A percentile compares a stretch with the other conserved stretches of the same genome.
phyloP scores from a whole-genome alignment of 805 yeast genomes.

The Wickerhamomyces bisporus region DNA sequence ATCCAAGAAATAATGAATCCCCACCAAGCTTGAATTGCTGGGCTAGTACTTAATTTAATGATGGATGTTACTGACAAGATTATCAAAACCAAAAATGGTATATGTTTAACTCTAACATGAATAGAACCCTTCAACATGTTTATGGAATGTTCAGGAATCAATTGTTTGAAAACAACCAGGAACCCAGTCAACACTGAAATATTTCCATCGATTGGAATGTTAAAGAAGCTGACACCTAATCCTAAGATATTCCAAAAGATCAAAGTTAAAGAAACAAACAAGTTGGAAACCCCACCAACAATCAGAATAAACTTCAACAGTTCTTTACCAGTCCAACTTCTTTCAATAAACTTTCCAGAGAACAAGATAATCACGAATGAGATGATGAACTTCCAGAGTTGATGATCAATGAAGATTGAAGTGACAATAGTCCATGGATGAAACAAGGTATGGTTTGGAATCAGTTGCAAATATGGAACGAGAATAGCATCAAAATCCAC shows the following conservation, averaged over 20 bases:
- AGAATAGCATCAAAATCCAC: conserved; percentile 36
- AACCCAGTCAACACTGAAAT: conserved; percentile 53
- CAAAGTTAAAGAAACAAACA: conserved; percentile 27
- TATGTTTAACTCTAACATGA: conserved; percentile 54
- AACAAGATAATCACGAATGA: conserved; percentile 46
- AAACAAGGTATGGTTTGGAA: conserved; percentile 49
- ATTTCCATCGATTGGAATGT: conserved; percentile 47
- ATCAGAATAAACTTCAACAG: conserved; percentile 41
- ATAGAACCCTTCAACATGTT: conserved; percentile 40
- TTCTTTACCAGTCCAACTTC: conserved; percentile 57
- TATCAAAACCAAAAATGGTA: conserved; percentile 45
- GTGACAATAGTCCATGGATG: conserved; percentile 64
- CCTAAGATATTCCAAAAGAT: conserved; percentile 22
- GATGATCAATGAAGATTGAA: conserved; percentile 60
- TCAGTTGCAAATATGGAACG: conserved; percentile 57
- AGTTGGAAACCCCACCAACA: conserved; percentile 50
- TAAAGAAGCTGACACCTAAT: conserved; percentile 22
- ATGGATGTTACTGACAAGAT: conserved; percentile 26
- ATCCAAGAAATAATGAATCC: conserved; percentile 69
- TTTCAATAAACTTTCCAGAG: conserved; percentile 64
- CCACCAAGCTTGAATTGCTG: conserved; percentile 49
- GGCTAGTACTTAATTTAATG: conserved; percentile 33
- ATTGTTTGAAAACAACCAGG: conserved; percentile 60
- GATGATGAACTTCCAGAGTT: conserved; percentile 39
- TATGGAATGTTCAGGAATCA: conserved; percentile 57